Evolutionary conservation across 176 grass and related monocot species (phyloP), one percentile per base, ranked within the genome.

Genomic region (Cocos nucifera): DNA sequence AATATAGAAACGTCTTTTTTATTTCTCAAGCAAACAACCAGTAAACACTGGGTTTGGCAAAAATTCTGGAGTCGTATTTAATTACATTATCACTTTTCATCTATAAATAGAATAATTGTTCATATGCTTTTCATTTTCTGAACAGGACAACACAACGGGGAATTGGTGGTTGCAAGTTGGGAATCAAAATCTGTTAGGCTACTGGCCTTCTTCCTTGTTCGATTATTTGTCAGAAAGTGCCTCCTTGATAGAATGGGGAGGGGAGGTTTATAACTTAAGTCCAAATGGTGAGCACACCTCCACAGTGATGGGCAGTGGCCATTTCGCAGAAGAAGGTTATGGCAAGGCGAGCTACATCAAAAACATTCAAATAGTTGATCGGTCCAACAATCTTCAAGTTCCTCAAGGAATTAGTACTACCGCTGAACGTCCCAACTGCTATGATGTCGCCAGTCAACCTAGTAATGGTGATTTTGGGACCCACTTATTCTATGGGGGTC

Each of bases 151-250:
- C 22, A 89, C 85, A 70, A 58, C 89, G 62, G 89, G 85, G 48
- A 79, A 89, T 29, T 89, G 85, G 82, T 95, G 89, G 82, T 61
- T 86, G 62, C 84, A 95, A 25, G 83, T 83, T 7, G 82, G 82
- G 20, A 79, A 77, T 23, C 51, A 70, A 65, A 69, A 83, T 9
- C 76, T 80, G 1, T 22, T 95, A 28, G 89, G 82, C 23, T 95
- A 95, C 65, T 95, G 89, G 89, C 89, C 85, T 25, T 82, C 89
- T 1, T 89, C 89, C 63, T 72, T 95, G 57, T 86, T 95, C 69
- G 77, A 76, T 50, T 75, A 86, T 67, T 62, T 95, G 24, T 69
- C 81, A 0, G 81, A 86, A 25, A 80, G 81, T 62, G 82, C 82
- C 30, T 80, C 82, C 55, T 77, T 83, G 81, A 82, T 95, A 28